Evolutionary conservation across 306 rosid genomes (phyloP).

Genomic region (Cucurbita ficifolia): DNA sequence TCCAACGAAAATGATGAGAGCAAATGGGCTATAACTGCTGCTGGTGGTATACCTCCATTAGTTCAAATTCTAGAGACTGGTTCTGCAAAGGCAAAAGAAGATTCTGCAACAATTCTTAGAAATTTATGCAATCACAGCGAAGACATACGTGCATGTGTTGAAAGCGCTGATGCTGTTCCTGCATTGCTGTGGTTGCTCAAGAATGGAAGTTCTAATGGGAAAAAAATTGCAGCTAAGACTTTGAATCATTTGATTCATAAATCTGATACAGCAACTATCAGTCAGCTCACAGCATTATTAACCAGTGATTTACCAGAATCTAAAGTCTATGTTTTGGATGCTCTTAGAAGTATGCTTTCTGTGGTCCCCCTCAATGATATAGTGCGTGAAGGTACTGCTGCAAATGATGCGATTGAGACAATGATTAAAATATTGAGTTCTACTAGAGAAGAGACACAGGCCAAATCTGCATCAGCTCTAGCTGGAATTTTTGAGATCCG

Average conservation of each 20-base stretch:
- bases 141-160: constrained; percentile 98
- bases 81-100: constrained; percentile 94
- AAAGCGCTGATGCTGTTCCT: constrained; percentile 98
- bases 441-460: constrained; percentile 83
- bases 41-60: constrained; percentile 98
- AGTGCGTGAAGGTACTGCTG: constrained; percentile 86
- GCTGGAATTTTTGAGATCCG: constrained; percentile 83
- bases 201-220: constrained; percentile 93
- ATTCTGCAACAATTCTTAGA: constrained; percentile 86
- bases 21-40: constrained; percentile 98
- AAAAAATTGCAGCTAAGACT: constrained; percentile 97
- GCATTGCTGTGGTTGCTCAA: constrained; percentile 87
- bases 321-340: constrained; percentile 73
- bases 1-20: constrained; percentile 90
- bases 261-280: constrained; percentile 89
- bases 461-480: constrained; percentile 82
- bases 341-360: constrained; percentile 84
- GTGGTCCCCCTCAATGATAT: constrained; percentile 76
- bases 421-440: constrained; percentile 68
- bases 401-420: constrained; percentile 85
- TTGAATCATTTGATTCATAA: constrained; percentile 86
- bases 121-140: constrained; percentile 98
- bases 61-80: constrained; percentile 96
- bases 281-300: constrained; percentile 89
- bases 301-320: constrained; percentile 95